Conservation (phyloP, 106 monocot genomes). For the Allium cepa region DNA sequence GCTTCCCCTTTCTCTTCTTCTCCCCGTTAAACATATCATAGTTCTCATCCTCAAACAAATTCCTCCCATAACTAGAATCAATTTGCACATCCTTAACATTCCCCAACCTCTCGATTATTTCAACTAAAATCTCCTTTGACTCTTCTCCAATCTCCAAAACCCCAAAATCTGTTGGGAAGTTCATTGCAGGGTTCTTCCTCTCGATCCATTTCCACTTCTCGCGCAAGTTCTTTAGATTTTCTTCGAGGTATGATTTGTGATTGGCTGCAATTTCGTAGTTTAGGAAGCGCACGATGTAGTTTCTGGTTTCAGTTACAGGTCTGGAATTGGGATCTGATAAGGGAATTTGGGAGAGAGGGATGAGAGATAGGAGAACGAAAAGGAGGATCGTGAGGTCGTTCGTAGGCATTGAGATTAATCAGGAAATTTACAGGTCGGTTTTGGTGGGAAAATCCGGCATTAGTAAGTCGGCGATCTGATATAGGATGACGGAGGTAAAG, state of each 20-base stretch:
- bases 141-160: conserved; percentile 52
- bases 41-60: conserved; percentile 39
- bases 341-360: conserved; percentile 24
- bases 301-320: conserved; percentile 9
- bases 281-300: conserved; percentile 71
- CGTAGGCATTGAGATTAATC: background rate
- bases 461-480: background rate
- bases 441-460: background rate
- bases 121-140: conserved; percentile 22
- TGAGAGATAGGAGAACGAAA: conserved; percentile 16
- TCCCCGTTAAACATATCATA: conserved; percentile 10
- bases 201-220: conserved; percentile 75
- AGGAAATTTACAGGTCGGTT: background rate
- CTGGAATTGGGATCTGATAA: background rate
- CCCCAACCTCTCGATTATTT: conserved; percentile 37
- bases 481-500: too few relatives aligned
- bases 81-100: conserved; percentile 64
- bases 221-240: conserved; percentile 13
- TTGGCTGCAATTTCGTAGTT: conserved; percentile 52
- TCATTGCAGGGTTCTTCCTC: conserved; percentile 57
- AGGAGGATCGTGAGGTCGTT: background rate
- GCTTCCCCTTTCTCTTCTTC: conserved; percentile 64
- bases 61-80: conserved; percentile 54
- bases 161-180: conserved; percentile 88
- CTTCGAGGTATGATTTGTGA: conserved; percentile 66